Evolutionary conservation across 257 asterid species (phyloP).

Genomic region (Parsonsia alboflavescens): DNA sequence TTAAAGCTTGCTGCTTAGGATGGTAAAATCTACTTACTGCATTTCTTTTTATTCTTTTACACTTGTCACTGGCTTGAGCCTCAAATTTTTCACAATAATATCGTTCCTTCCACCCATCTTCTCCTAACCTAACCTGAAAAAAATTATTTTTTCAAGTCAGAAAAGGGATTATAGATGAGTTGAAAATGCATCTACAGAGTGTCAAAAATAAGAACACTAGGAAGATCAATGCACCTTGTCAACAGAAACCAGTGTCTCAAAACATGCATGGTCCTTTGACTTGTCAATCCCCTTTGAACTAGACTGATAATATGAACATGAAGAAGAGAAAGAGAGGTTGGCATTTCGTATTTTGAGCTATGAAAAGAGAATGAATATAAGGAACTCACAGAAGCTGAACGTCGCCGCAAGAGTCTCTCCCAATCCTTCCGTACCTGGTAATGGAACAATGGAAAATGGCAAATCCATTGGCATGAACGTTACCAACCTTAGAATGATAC

Average conservation of each 20-base stretch:
- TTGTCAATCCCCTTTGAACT: slow-evolving; percentile 10
- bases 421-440: slow-evolving; percentile 28
- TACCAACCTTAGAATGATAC: slow-evolving; percentile 14
- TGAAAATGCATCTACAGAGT: background rate
- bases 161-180: background rate
- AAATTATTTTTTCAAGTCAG: slow-evolving; percentile 11
- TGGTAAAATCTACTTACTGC: slow-evolving; percentile 37
- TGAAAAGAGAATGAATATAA: slow-evolving; percentile 8
- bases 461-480: too few species aligned
- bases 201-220: background rate
- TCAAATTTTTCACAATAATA: slow-evolving; percentile 52
- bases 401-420: slow-evolving; percentile 11
- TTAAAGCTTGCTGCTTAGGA: background rate
- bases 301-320: slow-evolving; percentile 23
- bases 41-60: slow-evolving; percentile 28
- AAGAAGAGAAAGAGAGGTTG: slow-evolving; percentile 13
- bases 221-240: slow-evolving; percentile 42
- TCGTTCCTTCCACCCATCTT: slow-evolving; percentile 62
- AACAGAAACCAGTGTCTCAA: slow-evolving; percentile 15
- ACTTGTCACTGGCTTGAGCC: slow-evolving; percentile 34
- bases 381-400: slow-evolving; percentile 22
- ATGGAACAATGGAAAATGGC: slow-evolving; percentile 7
- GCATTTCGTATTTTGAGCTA: background rate
- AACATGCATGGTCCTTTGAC: slow-evolving; percentile 3
- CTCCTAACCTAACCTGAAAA: slow-evolving; percentile 43